Evolutionary conservation across 2,329 filamentous ascomycete genomes (phyloP), one percentile per base, ranked within the genome.

Genomic region (Penicillium sp.): DNA sequence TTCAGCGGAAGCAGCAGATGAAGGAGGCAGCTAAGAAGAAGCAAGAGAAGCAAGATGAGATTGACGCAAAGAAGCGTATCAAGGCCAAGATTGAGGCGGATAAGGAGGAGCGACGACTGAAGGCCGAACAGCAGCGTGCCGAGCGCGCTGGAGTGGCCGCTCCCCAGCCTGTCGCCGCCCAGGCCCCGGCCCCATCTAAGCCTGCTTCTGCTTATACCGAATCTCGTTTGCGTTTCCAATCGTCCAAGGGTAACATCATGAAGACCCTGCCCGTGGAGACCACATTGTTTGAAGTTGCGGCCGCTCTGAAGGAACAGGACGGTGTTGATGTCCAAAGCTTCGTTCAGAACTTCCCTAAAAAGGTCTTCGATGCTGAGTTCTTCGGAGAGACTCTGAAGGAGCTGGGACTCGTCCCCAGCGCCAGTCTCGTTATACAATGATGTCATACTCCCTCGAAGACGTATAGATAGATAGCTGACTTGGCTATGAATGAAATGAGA

Each of bases 71-170:
- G 80, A 90, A 88, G 75, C 86, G 90, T 34, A 93, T 97, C 72
- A 88, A 92, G 76, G 92, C 91, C 53, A 92, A 92, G 81, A 96
- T 99, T 61, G 92, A 94, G 64, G 92, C 90, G 13, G 92, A 97
- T 78, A 97, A 95, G 80, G 89, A 91, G 64, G 92, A 93, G 67
- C 86, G 94, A 50, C 87, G 90, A 60, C 83, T 88, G 61, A 96
- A 94, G 72, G 88, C 91, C 3, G 94, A 96, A 68, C 81, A 86
- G 54, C 90, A 91, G 65, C 96, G 93, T 77, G 92, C 92, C 0
- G 85, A 86, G 52, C 84, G 93, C n/a, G 90, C 92, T 63, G 92
- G 93, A n/a, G 81, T 84, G 3, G 76, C 83, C 22, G 77, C 78
- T 22, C 68, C 80, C 1, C 73, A 81, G 11, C 74, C 81, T 0